A percentile compares a stretch with the other conserved stretches of the same genome.
phyloP scores from a whole-genome alignment of 1,284 basidiomycete species.

The Microbotryum saponariae region DNA sequence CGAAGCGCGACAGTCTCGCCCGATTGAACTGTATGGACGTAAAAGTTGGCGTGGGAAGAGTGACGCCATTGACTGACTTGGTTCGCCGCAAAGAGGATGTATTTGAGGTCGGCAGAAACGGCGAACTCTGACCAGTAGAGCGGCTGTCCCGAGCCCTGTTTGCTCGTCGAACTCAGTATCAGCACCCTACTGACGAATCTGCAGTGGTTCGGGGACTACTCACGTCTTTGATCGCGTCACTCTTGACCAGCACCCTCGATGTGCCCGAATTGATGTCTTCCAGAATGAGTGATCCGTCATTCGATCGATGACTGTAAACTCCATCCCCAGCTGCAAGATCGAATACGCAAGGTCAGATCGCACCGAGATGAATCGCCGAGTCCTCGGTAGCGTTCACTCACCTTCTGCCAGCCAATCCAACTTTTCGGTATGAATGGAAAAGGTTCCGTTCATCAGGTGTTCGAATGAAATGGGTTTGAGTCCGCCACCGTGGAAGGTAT shows the following conservation, averaged over 20 bases:
- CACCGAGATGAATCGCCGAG: too few relatives aligned
- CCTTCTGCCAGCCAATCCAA: conserved; percentile 84
- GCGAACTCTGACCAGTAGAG: conserved; percentile 60
- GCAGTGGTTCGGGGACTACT: conserved; percentile 31
- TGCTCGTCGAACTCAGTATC: conserved; percentile 5
- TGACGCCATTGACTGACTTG: conserved; percentile 70
- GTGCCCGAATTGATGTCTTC: conserved; percentile 68
- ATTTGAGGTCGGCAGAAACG: conserved; percentile 77
- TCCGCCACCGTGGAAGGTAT: conserved; percentile 18
- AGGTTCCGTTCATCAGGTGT: conserved; percentile 80
- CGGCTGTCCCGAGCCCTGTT: conserved; percentile 52
- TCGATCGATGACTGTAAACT: conserved; percentile 59
- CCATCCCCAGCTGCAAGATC: conserved; percentile 70
- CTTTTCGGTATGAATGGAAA: conserved; percentile 46
- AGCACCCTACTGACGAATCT: background rate
- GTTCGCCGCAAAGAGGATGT: conserved; percentile 69
- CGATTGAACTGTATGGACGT: conserved; percentile 61
- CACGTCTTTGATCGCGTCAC: conserved; percentile 57
- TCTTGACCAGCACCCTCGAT: conserved; percentile 55
- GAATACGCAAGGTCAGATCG: background rate
- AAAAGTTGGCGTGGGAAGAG: conserved; percentile 81
- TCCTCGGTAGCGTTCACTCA: conserved; percentile 39
- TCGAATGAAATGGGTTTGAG: conserved; percentile 15
- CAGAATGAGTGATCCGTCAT: conserved; percentile 60
- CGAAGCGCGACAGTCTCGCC: conserved; percentile 52